Evolutionary conservation across 192 early-diverging fungal genomes (phyloP).

Genomic region (Coemansia sp.): DNA sequence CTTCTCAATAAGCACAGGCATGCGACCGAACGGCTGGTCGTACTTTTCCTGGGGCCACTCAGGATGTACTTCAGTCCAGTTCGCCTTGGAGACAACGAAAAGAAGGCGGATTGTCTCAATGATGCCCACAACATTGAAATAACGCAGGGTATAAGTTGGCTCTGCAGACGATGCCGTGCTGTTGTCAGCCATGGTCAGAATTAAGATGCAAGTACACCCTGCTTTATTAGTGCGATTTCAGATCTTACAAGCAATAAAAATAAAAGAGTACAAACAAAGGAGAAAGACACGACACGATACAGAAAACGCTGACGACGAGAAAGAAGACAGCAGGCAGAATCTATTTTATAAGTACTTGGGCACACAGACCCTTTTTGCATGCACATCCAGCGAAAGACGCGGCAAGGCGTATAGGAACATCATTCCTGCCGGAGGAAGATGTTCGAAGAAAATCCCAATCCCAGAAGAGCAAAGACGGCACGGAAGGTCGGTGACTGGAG

Average conservation of each 20-base stretch:
- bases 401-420: neutral
- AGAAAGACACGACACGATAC: neutral
- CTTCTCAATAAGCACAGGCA: slow-evolving; percentile 39
- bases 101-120: slow-evolving; percentile 37
- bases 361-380: neutral
- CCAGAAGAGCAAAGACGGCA: neutral
- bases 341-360: neutral
- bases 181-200: slow-evolving; percentile 4
- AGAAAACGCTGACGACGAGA: neutral
- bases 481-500: neutral
- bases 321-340: neutral
- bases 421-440: neutral
- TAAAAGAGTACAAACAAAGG: neutral
- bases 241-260: neutral
- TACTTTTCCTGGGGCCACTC: slow-evolving; percentile 36
- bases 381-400: neutral
- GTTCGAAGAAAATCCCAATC: neutral
- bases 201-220: neutral
- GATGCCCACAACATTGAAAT: slow-evolving; percentile 29
- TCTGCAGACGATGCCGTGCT: slow-evolving; percentile 4
- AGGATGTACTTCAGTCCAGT: slow-evolving; percentile 36
- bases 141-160: slow-evolving; percentile 26
- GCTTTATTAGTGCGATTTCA: neutral
- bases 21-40: slow-evolving; percentile 36
- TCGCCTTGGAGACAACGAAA: slow-evolving; percentile 38